phyloP scores from a whole-genome alignment of 306 rosid species.

The Herpetospermum pedunculosum region DNA sequence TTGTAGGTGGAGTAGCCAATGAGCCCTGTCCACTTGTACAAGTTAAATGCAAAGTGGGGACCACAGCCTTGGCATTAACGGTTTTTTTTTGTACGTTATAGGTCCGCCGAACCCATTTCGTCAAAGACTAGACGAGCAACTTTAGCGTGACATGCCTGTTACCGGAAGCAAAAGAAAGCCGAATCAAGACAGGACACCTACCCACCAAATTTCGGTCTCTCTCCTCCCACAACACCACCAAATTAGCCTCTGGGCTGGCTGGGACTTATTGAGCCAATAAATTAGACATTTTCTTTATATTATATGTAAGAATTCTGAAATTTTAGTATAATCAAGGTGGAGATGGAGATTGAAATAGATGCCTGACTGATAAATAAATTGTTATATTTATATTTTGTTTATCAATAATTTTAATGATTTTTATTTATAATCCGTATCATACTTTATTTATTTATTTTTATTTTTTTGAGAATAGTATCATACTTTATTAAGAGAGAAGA shows the following conservation, averaged over 20 bases:
- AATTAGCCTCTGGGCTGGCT: background rate
- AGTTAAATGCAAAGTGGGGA: background rate
- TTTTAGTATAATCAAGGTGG: too few species aligned
- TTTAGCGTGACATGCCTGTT: background rate
- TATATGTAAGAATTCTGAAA: too few species aligned
- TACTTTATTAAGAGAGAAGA: too few species aligned
- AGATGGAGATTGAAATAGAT: too few species aligned
- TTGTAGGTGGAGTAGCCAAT: conserved; percentile 5
- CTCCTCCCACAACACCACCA: too few species aligned
- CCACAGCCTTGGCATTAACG: background rate
- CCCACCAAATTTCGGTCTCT: background rate
- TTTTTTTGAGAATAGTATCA: too few species aligned
- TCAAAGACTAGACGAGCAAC: background rate
- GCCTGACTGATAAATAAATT: too few species aligned
- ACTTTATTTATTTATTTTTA: too few species aligned
- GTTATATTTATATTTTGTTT: too few species aligned
- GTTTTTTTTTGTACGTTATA: background rate
- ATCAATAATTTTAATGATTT: too few species aligned
- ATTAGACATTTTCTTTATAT: too few species aligned
- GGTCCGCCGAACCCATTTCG: background rate
- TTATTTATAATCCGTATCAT: too few species aligned
- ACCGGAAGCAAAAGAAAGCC: conserved; percentile 3
- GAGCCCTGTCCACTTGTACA: background rate
- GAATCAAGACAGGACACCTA: conserved; percentile 4
- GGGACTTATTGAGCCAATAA: background rate